Base-by-base conservation (phyloP, 352 stramenopile genomes). In the Phytophthora pistaciae region DNA sequence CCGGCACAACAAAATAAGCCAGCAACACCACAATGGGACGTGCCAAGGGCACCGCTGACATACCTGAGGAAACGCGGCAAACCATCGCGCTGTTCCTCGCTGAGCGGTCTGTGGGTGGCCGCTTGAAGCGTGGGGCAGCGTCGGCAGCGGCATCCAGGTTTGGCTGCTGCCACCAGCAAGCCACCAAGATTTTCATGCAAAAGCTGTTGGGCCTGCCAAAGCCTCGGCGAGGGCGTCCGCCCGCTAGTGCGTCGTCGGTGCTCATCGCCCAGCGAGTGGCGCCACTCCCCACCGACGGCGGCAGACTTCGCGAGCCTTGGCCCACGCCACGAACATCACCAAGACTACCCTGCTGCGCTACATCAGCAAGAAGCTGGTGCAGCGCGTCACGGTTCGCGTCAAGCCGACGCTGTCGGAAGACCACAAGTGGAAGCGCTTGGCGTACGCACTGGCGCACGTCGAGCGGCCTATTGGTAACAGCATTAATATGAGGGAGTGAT, bases 341-440 rank as follows among this genome's bases (percentile, higher is more conserved):
- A 60, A 38, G 33, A 50, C 31, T 21, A 60, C 54, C 5, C 54
- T 60, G n/a, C 20, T 60, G 18, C 33, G 54, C 54, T 60, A 60
- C 33, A 58, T 46, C 20, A 58, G n/a, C 16, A 44, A 25, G 53
- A 36, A 44, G 16, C 20, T 58, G 16, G 27, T 58, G 29, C 38
- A 58, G 38, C 29, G 53, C 10, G 29, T 44, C 11, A 58, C 53
- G 3, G 53, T 58, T 7, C 53, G 53, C 4, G 53, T 58, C 5
- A 58, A 58, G 53, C 53, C 29, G 21, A 58, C 29, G 7, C 29
- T 27, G 27, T 44, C 53, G 10, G 27, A 31, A 44, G 27, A 46
- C 27, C 27, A 46, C 53, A 42, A 58, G 52, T 0, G 29, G 44
- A 58, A 7, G 53, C 53, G 53, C 7, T 58, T 58, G 29, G 18